Evolutionary conservation across 495 filamentous ascomycete species (phyloP), one percentile per base, ranked within the genome.

Genomic region (Pyrenula massariospora): DNA sequence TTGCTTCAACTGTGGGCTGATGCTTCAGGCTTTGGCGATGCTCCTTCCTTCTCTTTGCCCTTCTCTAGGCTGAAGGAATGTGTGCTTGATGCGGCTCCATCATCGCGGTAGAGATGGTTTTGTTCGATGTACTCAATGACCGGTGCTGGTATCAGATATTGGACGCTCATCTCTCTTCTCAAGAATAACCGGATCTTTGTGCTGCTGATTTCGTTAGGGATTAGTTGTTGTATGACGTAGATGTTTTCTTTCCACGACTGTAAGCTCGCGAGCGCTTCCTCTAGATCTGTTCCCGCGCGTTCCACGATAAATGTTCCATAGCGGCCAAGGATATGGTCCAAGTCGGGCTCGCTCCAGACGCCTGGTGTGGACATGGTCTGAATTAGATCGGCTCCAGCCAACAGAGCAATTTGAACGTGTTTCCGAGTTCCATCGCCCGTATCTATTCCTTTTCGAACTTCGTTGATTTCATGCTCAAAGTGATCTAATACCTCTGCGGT

Each of bases 221-320:
- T 91, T 52, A 93, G 80, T 63, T 95, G 90, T 61, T 86, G 84
- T 59, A 95, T 91, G 52, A 93, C 84, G 65, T 87, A 82, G 57
- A 96, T 95, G 57, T 95, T 93, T 52, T 83, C 77, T 53, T 81
- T 78, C 79, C 78, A 86, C 31, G 83, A 82, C 63, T 88, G 82
- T 48, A 95, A 73, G 50, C 77, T 81, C 23, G 84, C 81, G 21
- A 93, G 73, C 2, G 89, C 89, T 61, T 91, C 87, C 58, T 91
- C 86, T 57, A 93, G 85, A 61, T 93, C 88, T 19, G 90, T 93
- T n/a, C 91, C 91, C 48, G 80, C 83, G 47, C 91, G 84, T 68
- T 96, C 90, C 50, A 96, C 81, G 58, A 95, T 90, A 70, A 95
- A 95, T 10, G 86, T 83, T 22, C 91, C 91, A 65, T 87, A 95